These are phyloP conservation scores for Magnolia kwangsiensis DNA, from an alignment of 164 flowering plant species.

Conservation along the genomic window DNA sequence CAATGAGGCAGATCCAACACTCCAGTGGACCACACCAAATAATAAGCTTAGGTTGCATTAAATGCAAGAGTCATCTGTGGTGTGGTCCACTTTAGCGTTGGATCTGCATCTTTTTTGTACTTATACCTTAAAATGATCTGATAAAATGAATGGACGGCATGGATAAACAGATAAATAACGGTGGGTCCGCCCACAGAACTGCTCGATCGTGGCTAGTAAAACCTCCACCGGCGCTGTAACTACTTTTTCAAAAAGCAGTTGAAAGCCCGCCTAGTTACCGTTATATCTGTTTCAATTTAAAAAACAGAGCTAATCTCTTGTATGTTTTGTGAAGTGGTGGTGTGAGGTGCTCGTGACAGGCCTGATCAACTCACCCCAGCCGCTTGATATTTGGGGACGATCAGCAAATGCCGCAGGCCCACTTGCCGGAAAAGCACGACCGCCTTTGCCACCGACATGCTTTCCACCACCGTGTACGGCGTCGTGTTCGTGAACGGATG, in stretches of 20 bases:
- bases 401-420: constrained; percentile 79
- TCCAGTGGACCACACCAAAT: no score
- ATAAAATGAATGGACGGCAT: no score
- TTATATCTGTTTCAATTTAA: neutral
- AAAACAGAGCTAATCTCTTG: neutral
- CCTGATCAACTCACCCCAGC: constrained; percentile 58
- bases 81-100: no score
- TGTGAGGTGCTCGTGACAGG: constrained; percentile 1
- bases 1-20: no score
- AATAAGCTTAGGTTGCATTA: no score
- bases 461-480: constrained; percentile 81
- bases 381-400: constrained; percentile 75
- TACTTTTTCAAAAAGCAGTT: neutral
- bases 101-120: no score
- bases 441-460: constrained; percentile 91
- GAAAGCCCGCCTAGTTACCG: neutral
- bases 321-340: neutral
- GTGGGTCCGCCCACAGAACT: no score
- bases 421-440: constrained; percentile 73
- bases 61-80: no score
- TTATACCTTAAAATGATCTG: no score
- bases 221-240: neutral
- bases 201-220: no score
- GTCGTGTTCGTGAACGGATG: constrained; percentile 88
- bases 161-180: no score